phyloP scores from a whole-genome alignment of 2,329 filamentous ascomycete genomes.

The Ceratocystis eucalypticola region DNA sequence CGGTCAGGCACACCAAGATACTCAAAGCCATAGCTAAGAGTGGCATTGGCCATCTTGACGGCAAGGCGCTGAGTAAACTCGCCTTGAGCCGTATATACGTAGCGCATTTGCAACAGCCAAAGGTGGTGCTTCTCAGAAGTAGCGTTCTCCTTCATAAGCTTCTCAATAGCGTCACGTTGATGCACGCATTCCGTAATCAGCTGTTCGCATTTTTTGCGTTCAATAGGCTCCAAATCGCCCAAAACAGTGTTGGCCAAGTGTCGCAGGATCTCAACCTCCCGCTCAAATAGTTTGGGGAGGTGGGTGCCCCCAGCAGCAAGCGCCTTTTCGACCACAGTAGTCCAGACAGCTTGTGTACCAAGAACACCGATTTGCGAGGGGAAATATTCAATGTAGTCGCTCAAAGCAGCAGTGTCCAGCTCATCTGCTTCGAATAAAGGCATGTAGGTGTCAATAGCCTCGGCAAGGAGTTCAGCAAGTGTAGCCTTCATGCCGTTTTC shows the following conservation, averaged over 20 bases:
- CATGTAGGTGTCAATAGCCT: conserved; percentile 72
- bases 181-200: conserved; percentile 98
- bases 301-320: conserved; percentile 57
- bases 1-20: conserved; percentile 94
- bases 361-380: conserved; percentile 93
- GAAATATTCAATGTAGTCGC: conserved; percentile 67
- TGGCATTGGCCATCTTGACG: conserved; percentile 94
- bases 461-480: conserved; percentile 75
- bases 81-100: conserved; percentile 67
- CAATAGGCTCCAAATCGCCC: conserved; percentile 72
- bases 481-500: conserved; percentile 91
- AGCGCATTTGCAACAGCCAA: conserved; percentile 96
- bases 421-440: conserved; percentile 59
- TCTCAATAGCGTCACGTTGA: conserved; percentile 85
- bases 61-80: conserved; percentile 69
- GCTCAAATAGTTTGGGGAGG: conserved; percentile 58
- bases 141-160: conserved; percentile 64
- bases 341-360: conserved; percentile 89
- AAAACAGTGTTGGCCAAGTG: conserved; percentile 80
- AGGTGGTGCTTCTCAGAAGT: conserved; percentile 66
- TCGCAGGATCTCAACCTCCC: conserved; percentile 71
- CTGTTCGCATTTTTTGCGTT: conserved; percentile 94
- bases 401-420: conserved; percentile 58
- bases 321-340: conserved; percentile 66
- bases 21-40: conserved; percentile 91